Base-by-base conservation (phyloP, 139 green algal genomes). In the Chlamydomonas urium region DNA sequence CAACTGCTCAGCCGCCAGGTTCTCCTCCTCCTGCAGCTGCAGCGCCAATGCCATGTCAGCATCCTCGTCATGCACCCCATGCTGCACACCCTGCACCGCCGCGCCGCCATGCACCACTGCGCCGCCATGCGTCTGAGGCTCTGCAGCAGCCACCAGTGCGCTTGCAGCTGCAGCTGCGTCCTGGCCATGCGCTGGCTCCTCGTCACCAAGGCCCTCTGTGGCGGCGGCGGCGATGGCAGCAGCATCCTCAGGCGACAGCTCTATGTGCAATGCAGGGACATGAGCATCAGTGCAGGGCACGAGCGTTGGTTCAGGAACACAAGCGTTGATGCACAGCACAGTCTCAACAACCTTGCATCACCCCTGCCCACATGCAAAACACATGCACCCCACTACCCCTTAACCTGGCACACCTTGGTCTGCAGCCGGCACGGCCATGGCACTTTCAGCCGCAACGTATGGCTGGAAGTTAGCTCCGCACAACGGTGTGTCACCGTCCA, bases 41-140 rank as follows among this genome's bases (percentile, higher is more conserved):
- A 97, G 62, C 4, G 92, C 92, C 56, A 95, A 66, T 31, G 89
- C 92, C 72, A 92, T 80, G 79, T 97, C 92, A 0, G 88, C 83
- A 60, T 95, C 50, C 3, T 42, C 31, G 31, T 74, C 29, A 66
- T 71, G 47, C 19, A 24, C 24, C 65, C 38, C 17, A 23, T 53
- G 48, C 1, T 63, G 28, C 47, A 70, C 37, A 47, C 53, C 65
- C 26, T 42, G 10, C 23, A 32, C 72, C 32, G 50, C 69, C 32
- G 50, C 3, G 23, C 38, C 17, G 5, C 38, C n/a, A 60, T 38
- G n/a, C 45, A 61, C 5, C 58, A 66, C 61, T 37, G 47, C 14
- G 19, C n/a, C 29, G 4, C 14, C 6, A 5, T 35, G 63, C 47
- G 47, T 38, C 38, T 32, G 28, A 8, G 57, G 14, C 23, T 29